Conservation (phyloP, 352 stramenopile species). For the Pythium periplocum region DNA sequence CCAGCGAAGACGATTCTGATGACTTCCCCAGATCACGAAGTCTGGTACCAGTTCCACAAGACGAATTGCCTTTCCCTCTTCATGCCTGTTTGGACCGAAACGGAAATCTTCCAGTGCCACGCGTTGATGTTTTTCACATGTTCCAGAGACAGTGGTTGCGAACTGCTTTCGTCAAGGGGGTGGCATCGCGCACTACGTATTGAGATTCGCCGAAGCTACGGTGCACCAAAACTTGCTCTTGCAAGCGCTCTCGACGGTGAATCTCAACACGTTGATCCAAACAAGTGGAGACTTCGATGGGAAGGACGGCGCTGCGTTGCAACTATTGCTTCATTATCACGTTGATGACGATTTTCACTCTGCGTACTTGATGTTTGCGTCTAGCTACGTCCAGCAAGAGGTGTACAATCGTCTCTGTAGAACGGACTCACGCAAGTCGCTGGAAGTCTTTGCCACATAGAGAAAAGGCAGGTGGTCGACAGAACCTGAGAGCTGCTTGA, state of each 20-base stretch:
- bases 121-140: conserved; percentile 13
- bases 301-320: conserved; percentile 1
- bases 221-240: conserved; percentile 6
- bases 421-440: neutral
- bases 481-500: too few species aligned
- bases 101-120: conserved; percentile 23
- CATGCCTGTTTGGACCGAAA: conserved; percentile 18
- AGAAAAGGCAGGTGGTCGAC: too few species aligned
- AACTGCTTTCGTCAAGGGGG: conserved; percentile 24
- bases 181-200: conserved; percentile 13
- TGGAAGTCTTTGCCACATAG: too few species aligned
- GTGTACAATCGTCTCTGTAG: conserved; percentile 12
- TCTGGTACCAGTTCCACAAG: conserved; percentile 27
- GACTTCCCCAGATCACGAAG: conserved; percentile 9
- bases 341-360: conserved; percentile 6
- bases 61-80: conserved; percentile 16
- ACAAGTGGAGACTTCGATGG: conserved; percentile 6
- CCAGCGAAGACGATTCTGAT: conserved; percentile 25
- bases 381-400: conserved; percentile 9
- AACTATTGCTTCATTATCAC: conserved; percentile 11
- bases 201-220: neutral
- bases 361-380: conserved; percentile 12
- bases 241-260: conserved; percentile 5
- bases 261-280: conserved; percentile 6
- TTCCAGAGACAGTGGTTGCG: conserved; percentile 4